A percentile compares a stretch with the other conserved stretches of the same genome.
Evolutionary conservation across 2,329 filamentous ascomycete genomes (phyloP).

Genomic region (Fusarium mexicanum): DNA sequence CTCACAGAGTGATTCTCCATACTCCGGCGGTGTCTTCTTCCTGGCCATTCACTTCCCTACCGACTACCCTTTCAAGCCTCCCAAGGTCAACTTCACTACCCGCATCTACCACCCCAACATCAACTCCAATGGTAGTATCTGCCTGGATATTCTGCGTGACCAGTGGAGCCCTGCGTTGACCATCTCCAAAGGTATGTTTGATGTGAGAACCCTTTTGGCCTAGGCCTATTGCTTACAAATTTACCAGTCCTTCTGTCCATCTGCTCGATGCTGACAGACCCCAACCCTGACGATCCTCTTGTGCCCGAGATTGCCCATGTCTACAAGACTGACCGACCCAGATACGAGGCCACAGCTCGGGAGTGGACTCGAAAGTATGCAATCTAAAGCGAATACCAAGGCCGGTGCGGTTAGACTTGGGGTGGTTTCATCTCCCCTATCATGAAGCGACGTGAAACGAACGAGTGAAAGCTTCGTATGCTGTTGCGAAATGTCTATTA

Average conservation of each 20-base stretch:
- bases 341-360: constrained; percentile 95
- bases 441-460: constrained; percentile 42
- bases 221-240: constrained; percentile 6
- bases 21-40: constrained; percentile 99
- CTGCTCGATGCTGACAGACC: constrained; percentile 99
- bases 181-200: constrained; percentile 89
- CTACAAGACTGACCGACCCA: constrained; percentile 97
- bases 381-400: constrained; percentile 66
- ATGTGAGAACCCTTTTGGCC: constrained; percentile 30
- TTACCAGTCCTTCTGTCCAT: constrained; percentile 91
- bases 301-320: constrained; percentile 99
- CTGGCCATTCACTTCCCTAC: constrained; percentile 98
- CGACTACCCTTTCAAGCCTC: constrained; percentile 99
- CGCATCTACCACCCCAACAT: constrained; percentile 99
- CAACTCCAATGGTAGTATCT: constrained; percentile 99
- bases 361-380: constrained; percentile 99
- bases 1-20: constrained; percentile 89
- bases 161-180: constrained; percentile 99
- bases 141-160: constrained; percentile 96
- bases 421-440: constrained; percentile 43
- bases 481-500: constrained; percentile 37
- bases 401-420: constrained; percentile 41
- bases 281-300: constrained; percentile 98
- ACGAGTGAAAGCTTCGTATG: constrained; percentile 41
- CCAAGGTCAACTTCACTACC: constrained; percentile 99